Conservation (phyloP, 2,329 filamentous ascomycete species). For the Fusarium sp. region DNA sequence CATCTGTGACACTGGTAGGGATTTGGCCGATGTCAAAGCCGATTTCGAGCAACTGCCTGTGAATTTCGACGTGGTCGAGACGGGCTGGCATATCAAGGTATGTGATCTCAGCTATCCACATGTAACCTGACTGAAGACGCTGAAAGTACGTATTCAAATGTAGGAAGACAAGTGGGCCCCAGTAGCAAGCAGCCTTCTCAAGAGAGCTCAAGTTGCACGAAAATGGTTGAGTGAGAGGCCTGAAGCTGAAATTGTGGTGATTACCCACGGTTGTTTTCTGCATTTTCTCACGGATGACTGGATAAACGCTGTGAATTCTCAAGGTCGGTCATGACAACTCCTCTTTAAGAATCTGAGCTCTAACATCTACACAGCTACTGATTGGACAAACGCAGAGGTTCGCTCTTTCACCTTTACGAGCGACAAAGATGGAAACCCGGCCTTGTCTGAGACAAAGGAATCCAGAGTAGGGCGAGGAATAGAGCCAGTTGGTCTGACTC, state of each 20-base stretch:
- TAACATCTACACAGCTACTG: neutral
- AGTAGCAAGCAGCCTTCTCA: rapidly evolving
- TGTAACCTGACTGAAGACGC: rapidly evolving
- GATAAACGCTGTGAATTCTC: neutral
- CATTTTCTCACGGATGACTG: slow-evolving; percentile 10
- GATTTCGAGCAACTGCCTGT: neutral
- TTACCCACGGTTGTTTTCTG: slow-evolving; percentile 4
- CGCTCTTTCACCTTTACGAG: neutral
- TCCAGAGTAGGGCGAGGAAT: neutral
- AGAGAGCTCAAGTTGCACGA: neutral
- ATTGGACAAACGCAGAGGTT: slow-evolving; percentile 7
- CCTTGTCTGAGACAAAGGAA: neutral
- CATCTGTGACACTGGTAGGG: slow-evolving; percentile 1
- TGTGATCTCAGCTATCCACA: rapidly evolving
- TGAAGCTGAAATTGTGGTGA: slow-evolving; percentile 3
- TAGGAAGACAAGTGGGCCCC: neutral
- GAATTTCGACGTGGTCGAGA: neutral
- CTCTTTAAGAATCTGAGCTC: rapidly evolving
- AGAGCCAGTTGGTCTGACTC: rapidly evolving
- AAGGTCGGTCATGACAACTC: neutral
- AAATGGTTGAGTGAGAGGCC: neutral
- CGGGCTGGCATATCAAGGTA: neutral
- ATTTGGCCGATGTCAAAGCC: neutral
- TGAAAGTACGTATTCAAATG: neutral
- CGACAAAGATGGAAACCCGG: rapidly evolving